These are phyloP conservation scores for Diaporthe nobilis DNA, from an alignment of 2,329 filamentous ascomycete genomes.

Conservation along the genomic window DNA sequence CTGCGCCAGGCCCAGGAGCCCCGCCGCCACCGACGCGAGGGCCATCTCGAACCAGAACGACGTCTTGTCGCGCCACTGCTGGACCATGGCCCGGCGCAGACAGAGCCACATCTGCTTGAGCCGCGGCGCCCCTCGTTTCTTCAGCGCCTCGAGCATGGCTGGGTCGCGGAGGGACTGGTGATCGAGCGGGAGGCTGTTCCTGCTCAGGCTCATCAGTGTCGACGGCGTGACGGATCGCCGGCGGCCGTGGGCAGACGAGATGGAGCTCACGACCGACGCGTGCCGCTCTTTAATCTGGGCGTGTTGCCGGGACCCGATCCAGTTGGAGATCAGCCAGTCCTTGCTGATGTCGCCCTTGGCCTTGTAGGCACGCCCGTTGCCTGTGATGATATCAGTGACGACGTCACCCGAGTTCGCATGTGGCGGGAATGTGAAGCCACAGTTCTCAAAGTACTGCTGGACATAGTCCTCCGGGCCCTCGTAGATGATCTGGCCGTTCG, in stretches of 20 bases:
- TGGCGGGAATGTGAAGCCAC: constrained; percentile 65
- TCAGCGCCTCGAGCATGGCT: constrained; percentile 56
- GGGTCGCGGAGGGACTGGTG: constrained; percentile 51
- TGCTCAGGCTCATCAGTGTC: constrained; percentile 55
- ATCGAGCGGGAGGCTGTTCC: constrained; percentile 22
- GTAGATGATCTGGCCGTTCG: constrained; percentile 69
- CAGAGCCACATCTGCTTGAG: constrained; percentile 67
- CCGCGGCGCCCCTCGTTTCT: constrained; percentile 63
- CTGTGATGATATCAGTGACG: constrained; percentile 73
- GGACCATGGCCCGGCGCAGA: constrained; percentile 65
- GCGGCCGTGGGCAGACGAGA: constrained; percentile 33
- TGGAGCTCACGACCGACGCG: constrained; percentile 35
- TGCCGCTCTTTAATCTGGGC: constrained; percentile 39
- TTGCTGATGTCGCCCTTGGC: constrained; percentile 60
- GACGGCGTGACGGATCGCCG: constrained; percentile 48
- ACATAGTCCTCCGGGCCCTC: constrained; percentile 61
- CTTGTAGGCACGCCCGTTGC: constrained; percentile 68
- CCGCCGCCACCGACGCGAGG: constrained; percentile 65
- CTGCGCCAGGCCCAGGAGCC: constrained; percentile 68
- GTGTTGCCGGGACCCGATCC: constrained; percentile 53
- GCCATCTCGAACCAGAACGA: constrained; percentile 69
- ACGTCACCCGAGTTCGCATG: constrained; percentile 69
- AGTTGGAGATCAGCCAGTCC: constrained; percentile 64
- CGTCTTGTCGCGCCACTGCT: constrained; percentile 68
- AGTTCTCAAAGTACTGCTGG: constrained; percentile 63